Base-by-base conservation (phyloP, 805 yeast genomes). In the Alloascoidea africana region DNA sequence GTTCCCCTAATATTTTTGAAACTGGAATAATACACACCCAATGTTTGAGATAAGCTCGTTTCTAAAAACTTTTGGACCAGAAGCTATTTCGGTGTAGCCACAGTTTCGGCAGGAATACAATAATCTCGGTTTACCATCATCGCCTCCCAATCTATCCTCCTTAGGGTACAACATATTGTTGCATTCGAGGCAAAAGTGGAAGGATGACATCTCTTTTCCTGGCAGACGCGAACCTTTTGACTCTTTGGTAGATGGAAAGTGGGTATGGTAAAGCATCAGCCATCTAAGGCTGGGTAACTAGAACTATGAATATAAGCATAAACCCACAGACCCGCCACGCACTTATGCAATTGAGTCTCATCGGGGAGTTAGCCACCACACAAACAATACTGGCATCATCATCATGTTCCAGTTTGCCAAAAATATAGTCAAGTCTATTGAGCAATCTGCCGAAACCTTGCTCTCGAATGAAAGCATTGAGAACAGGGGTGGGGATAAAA, bases 151-250 rank as follows among this genome's bases (percentile, higher is more conserved):
- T 52, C 80, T 83, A 55, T 91, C 97, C 63, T 91, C 98, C 47
- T 84, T 75, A 15, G 98, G 98, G 57, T 91, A 91, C 61, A 91
- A 70, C 98, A 91, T 91, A 56, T 91, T 91, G 70, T 91, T 91
- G 72, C 93, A 23, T 23, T 23, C 30, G 30, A 23, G 30, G n/a
- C 30, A 23, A 23, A 23, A 23, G n/a, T 23, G 30, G 30, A 23
- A 23, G n/a, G 30, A 23, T n/a, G 30, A 23, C 30, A 23, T 23
- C n/a, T n/a, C n/a, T n/a, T n/a, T n/a, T n/a, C n/a, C n/a, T n/a
- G n/a, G n/a, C n/a, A n/a, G n/a, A n/a, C n/a, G n/a, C n/a, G n/a
- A n/a, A n/a, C n/a, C n/a, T n/a, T n/a, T n/a, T n/a, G n/a, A n/a
- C n/a, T n/a, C n/a, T n/a, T n/a, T n/a, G n/a, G n/a, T n/a, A n/a